A percentile compares a stretch with the other conserved stretches of the same genome.
Conservation (phyloP, 495 filamentous ascomycete genomes). For the Aspergillus diversus region DNA sequence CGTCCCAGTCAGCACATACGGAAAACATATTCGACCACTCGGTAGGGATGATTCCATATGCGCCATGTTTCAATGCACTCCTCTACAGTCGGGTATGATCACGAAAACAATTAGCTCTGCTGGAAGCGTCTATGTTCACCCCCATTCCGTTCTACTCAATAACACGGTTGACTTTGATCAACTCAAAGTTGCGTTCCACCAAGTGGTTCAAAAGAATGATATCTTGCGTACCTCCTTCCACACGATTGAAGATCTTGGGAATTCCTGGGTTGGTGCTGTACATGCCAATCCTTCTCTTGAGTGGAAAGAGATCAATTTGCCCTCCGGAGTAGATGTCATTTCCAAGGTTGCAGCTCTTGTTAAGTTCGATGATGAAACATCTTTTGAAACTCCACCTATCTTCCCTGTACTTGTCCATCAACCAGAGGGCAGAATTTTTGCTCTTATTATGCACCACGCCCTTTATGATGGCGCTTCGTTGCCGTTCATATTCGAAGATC, state of each 20-base stretch:
- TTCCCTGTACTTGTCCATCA: slow-evolving; percentile 25
- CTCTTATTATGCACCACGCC: slow-evolving; percentile 70
- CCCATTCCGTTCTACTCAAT: slow-evolving; percentile 59
- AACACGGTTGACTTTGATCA: slow-evolving; percentile 37
- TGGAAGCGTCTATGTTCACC: slow-evolving; percentile 64
- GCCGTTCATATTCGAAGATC: slow-evolving; percentile 63
- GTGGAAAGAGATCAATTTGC: slow-evolving; percentile 27
- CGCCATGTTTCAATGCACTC: slow-evolving; percentile 70
- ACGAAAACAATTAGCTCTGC: slow-evolving; percentile 58
- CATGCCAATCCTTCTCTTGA: slow-evolving; percentile 25
- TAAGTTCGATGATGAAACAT: slow-evolving; percentile 22
- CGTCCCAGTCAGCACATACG: slow-evolving; percentile 21
- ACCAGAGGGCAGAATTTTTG: slow-evolving; percentile 29
- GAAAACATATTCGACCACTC: slow-evolving; percentile 21
- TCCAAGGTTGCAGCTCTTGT: slow-evolving; percentile 17
- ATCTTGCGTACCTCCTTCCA: slow-evolving; percentile 68
- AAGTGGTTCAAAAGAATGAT: slow-evolving; percentile 47
- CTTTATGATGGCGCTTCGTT: slow-evolving; percentile 88
- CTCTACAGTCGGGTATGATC: slow-evolving; percentile 78
- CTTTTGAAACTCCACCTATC: slow-evolving; percentile 27
- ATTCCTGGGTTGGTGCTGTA: slow-evolving; percentile 31
- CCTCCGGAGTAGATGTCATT: slow-evolving; percentile 20
- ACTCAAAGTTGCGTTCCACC: slow-evolving; percentile 53
- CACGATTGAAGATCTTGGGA: slow-evolving; percentile 25
- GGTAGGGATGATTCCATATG: slow-evolving; percentile 64